These are phyloP conservation scores for Brasenia schreberi DNA, from an alignment of 164 flowering plant species.

Conservation along the genomic window DNA sequence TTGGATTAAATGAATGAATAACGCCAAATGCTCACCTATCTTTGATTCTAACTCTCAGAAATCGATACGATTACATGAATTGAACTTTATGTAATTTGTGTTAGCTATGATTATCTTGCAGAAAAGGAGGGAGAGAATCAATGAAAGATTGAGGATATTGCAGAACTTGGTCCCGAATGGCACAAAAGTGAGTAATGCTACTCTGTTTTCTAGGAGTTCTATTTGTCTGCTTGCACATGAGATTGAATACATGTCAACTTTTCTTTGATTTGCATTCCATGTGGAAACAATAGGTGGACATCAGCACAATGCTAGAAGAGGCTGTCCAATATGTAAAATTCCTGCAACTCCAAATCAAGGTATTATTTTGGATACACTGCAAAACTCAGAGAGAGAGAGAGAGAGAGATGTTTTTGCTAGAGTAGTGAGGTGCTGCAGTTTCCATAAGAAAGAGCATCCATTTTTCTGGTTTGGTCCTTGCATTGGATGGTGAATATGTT, in stretches of 20 bases:
- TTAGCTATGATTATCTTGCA: slow-evolving; percentile 21
- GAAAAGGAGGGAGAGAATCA: slow-evolving; percentile 85
- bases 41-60: no score
- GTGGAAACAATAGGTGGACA: slow-evolving; percentile 45
- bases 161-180: slow-evolving; percentile 92
- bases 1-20: no score
- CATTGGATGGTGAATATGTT: no score
- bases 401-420: no score
- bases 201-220: not conserved
- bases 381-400: no score
- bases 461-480: no score
- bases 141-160: slow-evolving; percentile 64
- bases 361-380: slow-evolving; percentile 9
- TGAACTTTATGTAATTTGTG: not conserved
- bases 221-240: no score
- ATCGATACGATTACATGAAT: no score
- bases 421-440: no score
- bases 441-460: no score
- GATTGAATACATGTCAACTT: not conserved
- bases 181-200: slow-evolving; percentile 50
- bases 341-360: slow-evolving; percentile 95
- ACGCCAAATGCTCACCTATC: no score
- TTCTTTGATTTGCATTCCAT: not conserved
- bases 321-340: slow-evolving; percentile 94
- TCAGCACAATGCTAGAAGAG: slow-evolving; percentile 99